Evolutionary conservation across 2,329 filamentous ascomycete species (phyloP).

Genomic region (Alternaria gansuensis): DNA sequence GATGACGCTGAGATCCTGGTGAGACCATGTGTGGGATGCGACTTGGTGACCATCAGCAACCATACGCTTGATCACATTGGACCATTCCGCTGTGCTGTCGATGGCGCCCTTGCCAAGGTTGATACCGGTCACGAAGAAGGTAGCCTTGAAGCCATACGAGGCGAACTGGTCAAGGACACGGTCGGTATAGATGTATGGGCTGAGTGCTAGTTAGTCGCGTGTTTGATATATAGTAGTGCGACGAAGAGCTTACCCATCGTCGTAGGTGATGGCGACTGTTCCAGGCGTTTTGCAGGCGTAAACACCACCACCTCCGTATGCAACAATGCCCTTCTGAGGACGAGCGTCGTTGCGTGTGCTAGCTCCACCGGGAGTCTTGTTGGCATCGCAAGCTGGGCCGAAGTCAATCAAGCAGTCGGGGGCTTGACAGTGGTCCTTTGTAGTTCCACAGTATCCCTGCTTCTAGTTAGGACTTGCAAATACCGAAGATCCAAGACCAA

Average conservation of each 20-base stretch:
- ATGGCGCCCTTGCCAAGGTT: constrained; percentile 67
- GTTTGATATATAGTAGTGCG: too few relatives aligned
- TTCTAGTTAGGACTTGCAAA: constrained; percentile 9
- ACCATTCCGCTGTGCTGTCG: constrained; percentile 59
- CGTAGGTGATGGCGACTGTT: constrained; percentile 72
- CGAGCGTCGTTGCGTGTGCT: constrained; percentile 64
- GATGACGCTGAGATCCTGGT: constrained; percentile 59
- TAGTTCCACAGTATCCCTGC: constrained; percentile 63
- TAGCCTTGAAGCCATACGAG: constrained; percentile 67
- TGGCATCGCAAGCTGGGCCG: constrained; percentile 68
- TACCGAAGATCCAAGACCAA: neutral
- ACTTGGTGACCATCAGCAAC: constrained; percentile 66
- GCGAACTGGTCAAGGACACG: constrained; percentile 68
- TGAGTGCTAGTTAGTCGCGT: constrained; percentile 1
- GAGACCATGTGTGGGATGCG: constrained; percentile 66
- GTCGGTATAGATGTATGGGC: constrained; percentile 67
- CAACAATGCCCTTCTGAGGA: constrained; percentile 62
- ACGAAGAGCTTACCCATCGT: constrained; percentile 62
- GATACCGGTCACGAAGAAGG: constrained; percentile 71
- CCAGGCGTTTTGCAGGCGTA: constrained; percentile 63
- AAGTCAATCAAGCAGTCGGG: constrained; percentile 70
- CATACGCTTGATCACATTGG: constrained; percentile 64
- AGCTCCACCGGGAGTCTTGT: constrained; percentile 62
- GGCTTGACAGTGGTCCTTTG: constrained; percentile 65
- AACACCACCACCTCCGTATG: constrained; percentile 66